Conservation (phyloP, 495 filamentous ascomycete genomes). For the Hyaloscypha variabilis region DNA sequence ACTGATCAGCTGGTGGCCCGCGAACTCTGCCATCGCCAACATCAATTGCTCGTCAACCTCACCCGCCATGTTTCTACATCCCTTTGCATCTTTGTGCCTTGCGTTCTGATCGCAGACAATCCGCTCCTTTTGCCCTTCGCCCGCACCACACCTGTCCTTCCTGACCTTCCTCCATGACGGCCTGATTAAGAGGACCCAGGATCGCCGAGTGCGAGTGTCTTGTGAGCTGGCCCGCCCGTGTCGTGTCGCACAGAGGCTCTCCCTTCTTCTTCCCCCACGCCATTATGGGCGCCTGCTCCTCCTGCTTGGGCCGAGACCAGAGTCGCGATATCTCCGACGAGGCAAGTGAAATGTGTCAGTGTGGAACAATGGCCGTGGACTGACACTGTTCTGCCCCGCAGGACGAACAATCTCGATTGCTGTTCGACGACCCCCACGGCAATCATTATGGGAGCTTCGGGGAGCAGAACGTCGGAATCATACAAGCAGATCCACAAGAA, state of each 20-base stretch:
- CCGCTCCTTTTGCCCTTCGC: background rate
- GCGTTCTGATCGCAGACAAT: background rate
- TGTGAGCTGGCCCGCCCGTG: constrained; percentile 1
- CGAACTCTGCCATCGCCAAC: background rate
- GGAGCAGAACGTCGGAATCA: constrained; percentile 41
- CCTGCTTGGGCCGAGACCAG: constrained; percentile 27
- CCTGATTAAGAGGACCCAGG: background rate
- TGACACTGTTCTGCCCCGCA: constrained; percentile 22
- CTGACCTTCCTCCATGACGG: background rate
- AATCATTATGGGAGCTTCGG: constrained; percentile 58
- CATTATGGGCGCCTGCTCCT: constrained; percentile 34
- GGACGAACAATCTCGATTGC: constrained; percentile 54
- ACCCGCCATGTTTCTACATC: background rate
- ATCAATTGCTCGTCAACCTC: background rate
- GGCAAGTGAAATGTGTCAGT: constrained; percentile 15
- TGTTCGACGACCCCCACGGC: constrained; percentile 56
- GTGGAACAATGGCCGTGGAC: background rate
- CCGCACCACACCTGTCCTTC: too few species aligned
- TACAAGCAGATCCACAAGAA: constrained; percentile 56
- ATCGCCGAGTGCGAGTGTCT: constrained; percentile 6
- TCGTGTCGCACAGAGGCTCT: background rate
- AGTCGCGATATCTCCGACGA: constrained; percentile 27
- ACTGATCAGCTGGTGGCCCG: background rate
- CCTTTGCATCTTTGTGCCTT: constrained; percentile 7
- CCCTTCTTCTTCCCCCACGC: constrained; percentile 3